These are phyloP conservation scores for Carex scoparia DNA, from an alignment of 176 grass and related monocot genomes.

Conservation along the genomic window DNA sequence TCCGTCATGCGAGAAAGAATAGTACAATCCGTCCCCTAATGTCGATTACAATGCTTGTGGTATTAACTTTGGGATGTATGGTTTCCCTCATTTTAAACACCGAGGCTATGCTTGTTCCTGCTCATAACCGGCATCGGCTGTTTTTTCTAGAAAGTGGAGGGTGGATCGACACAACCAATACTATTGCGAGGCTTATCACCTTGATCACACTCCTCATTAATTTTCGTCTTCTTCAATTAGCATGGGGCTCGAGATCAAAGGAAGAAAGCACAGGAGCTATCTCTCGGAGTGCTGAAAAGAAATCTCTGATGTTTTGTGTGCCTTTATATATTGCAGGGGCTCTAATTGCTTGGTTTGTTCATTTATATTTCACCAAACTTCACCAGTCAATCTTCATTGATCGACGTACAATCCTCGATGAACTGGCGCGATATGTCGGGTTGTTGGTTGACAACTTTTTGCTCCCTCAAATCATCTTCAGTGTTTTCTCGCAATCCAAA, in stretches of 20 bases:
- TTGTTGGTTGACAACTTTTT: constrained; percentile 69
- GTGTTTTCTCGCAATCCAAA: constrained; percentile 55
- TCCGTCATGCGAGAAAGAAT: constrained; percentile 58
- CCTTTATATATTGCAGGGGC: constrained; percentile 62
- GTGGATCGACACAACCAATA: constrained; percentile 77
- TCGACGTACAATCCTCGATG: constrained; percentile 44
- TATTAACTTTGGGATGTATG: constrained; percentile 66
- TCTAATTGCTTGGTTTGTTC: neutral
- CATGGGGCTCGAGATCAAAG: constrained; percentile 56
- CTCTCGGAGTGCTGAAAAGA: constrained; percentile 57
- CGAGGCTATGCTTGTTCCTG: constrained; percentile 61
- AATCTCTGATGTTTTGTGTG: constrained; percentile 54
- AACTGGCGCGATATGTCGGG: constrained; percentile 54
- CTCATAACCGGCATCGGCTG: constrained; percentile 35
- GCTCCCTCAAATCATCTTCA: constrained; percentile 72
- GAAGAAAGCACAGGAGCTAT: constrained; percentile 33
- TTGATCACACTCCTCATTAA: constrained; percentile 68
- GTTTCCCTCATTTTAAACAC: constrained; percentile 73
- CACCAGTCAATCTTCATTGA: constrained; percentile 44
- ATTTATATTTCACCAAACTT: neutral
- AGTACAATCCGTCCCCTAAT: constrained; percentile 50
- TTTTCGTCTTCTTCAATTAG: constrained; percentile 69
- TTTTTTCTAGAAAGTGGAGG: constrained; percentile 41
- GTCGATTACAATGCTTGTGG: constrained; percentile 73
- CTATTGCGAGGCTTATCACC: constrained; percentile 65